Evolutionary conservation across 2,329 filamentous ascomycete genomes (phyloP).

Genomic region (Sporothrix mexicana): DNA sequence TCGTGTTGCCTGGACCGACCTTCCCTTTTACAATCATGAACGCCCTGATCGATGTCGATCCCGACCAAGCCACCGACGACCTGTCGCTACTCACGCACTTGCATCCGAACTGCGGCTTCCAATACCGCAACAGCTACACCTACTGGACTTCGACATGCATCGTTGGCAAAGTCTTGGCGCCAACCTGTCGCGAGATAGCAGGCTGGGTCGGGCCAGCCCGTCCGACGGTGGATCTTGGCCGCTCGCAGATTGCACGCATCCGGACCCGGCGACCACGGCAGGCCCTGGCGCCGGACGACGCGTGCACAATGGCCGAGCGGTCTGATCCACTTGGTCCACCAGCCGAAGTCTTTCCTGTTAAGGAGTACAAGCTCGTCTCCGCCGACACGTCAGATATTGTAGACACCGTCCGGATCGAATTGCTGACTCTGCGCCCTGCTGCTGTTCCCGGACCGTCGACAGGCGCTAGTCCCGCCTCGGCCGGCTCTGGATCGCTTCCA

Average conservation of each 20-base stretch:
- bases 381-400: constrained; percentile 67
- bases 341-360: constrained; percentile 66
- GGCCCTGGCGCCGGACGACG: constrained; percentile 61
- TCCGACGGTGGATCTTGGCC: constrained; percentile 68
- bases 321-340: constrained; percentile 72
- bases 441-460: constrained; percentile 22
- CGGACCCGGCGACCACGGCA: constrained; percentile 65
- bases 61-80: constrained; percentile 67
- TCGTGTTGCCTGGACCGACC: constrained; percentile 72
- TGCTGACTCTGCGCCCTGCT: constrained; percentile 60
- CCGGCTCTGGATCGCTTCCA: constrained; percentile 21
- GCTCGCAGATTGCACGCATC: constrained; percentile 73
- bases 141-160: constrained; percentile 77
- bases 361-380: constrained; percentile 68
- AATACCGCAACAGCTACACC: constrained; percentile 74
- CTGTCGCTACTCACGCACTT: constrained; percentile 72
- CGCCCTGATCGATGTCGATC: constrained; percentile 75
- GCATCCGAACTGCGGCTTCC: constrained; percentile 73
- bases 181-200: constrained; percentile 71
- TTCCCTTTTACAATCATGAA: constrained; percentile 81
- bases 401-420: constrained; percentile 72
- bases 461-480: constrained; percentile 24
- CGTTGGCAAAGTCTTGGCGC: constrained; percentile 75
- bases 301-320: constrained; percentile 68
- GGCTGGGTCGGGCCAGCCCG: constrained; percentile 78